These are phyloP conservation scores for Fusarium neocosmosporiellum DNA, from an alignment of 2,329 filamentous ascomycete species.

Conservation along the genomic window DNA sequence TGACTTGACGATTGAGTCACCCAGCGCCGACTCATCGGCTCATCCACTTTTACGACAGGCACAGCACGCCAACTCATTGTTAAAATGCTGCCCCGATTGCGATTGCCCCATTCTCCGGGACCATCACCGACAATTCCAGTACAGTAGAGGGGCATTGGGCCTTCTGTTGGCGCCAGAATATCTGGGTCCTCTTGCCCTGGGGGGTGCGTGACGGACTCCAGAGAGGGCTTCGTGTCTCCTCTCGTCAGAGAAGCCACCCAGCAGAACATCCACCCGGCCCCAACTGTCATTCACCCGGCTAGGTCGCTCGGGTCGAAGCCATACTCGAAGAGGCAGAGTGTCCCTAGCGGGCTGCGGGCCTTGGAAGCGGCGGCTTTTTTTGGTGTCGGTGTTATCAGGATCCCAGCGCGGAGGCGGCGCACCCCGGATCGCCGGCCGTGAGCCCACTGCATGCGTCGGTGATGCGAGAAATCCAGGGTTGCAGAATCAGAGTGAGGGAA, in stretches of 20 bases:
- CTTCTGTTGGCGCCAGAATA: constrained; percentile 37
- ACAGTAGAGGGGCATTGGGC: constrained; percentile 1
- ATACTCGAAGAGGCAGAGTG: constrained; percentile 29
- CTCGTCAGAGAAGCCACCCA: constrained; percentile 16
- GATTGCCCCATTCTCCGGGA: neutral
- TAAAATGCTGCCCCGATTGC: constrained; percentile 10
- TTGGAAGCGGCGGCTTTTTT: constrained; percentile 17
- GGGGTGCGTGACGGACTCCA: constrained; percentile 17
- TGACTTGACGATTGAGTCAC: constrained; percentile 7
- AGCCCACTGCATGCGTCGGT: constrained; percentile 36
- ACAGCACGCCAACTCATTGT: neutral
- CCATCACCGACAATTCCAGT: constrained; percentile 30
- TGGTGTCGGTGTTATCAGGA: constrained; percentile 30
- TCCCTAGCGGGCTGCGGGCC: constrained; percentile 26
- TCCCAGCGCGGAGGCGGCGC: constrained; percentile 30
- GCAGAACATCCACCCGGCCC: constrained; percentile 29
- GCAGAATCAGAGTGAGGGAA: constrained; percentile 14
- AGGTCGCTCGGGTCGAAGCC: constrained; percentile 26
- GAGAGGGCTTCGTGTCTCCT: constrained; percentile 30
- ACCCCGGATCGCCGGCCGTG: constrained; percentile 41
- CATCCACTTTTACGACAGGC: constrained; percentile 5
- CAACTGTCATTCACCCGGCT: constrained; percentile 39
- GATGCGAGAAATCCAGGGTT: constrained; percentile 39
- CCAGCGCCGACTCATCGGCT: constrained; percentile 7
- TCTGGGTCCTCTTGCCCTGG: constrained; percentile 15